A percentile compares a stretch with the other conserved stretches of the same genome.
phyloP scores from a whole-genome alignment of 495 filamentous ascomycete species.

The Neurospora sp. region DNA sequence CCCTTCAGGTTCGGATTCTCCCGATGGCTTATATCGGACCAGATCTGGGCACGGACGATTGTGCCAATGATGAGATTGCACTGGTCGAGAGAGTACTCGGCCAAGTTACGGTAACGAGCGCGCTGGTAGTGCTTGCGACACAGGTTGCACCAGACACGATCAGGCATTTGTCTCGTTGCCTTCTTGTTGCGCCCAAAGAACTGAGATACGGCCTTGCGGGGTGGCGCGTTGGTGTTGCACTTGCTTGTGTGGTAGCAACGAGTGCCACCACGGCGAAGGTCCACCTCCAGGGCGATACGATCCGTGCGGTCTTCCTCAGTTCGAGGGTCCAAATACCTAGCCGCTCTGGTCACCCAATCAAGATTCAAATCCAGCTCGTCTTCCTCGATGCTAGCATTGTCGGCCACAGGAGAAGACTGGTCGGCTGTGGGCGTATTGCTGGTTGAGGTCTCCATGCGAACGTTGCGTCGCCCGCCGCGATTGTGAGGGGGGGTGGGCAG shows the following conservation, averaged over 20 bases:
- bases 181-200: conserved; percentile 85
- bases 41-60: conserved; percentile 47
- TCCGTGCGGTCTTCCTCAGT: background rate
- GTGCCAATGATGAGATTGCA: conserved; percentile 49
- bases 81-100: conserved; percentile 50
- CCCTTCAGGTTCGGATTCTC: conserved; percentile 5
- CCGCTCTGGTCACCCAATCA: background rate
- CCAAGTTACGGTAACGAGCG: conserved; percentile 50
- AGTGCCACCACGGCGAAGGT: background rate
- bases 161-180: conserved; percentile 57
- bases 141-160: conserved; percentile 55
- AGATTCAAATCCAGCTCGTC: background rate
- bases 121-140: conserved; percentile 87
- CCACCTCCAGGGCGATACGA: background rate
- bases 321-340: background rate
- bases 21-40: conserved; percentile 39
- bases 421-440: background rate
- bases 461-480: background rate
- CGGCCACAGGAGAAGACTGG: background rate
- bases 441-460: background rate
- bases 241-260: conserved; percentile 26
- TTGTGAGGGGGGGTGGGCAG: background rate
- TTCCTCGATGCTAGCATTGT: background rate
- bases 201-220: conserved; percentile 71
- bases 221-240: conserved; percentile 42